A percentile compares a stretch with the other conserved stretches of the same genome.
Evolutionary conservation across 345 rosid genomes (phyloP).

Genomic region (Diplotaxis tenuifolia): DNA sequence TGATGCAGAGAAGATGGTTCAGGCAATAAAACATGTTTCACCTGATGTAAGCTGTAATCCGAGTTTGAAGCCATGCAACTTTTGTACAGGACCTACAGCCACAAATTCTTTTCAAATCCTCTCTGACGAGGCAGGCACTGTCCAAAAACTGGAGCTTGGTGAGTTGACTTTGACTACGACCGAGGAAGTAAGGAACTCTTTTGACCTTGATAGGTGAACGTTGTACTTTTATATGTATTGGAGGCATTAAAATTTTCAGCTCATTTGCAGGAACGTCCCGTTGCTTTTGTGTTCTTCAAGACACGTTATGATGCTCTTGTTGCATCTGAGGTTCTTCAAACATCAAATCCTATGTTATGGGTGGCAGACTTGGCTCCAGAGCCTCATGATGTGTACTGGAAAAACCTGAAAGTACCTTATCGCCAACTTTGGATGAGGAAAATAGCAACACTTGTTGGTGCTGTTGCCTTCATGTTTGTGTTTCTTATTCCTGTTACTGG

Average conservation of each 20-base stretch:
- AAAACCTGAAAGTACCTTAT: slow-evolving; percentile 76
- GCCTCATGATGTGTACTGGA: slow-evolving; percentile 90
- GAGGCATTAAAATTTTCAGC: slow-evolving; percentile 9
- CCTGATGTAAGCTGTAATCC: slow-evolving; percentile 39
- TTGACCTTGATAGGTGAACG: slow-evolving; percentile 23
- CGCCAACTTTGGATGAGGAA: slow-evolving; percentile 86
- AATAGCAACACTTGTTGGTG: slow-evolving; percentile 58
- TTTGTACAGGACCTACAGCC: slow-evolving; percentile 47
- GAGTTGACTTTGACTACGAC: slow-evolving; percentile 42
- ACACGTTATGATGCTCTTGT: slow-evolving; percentile 81
- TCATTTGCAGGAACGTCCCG: slow-evolving; percentile 70
- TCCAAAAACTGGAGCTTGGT: slow-evolving; percentile 30
- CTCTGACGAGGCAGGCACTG: slow-evolving; percentile 40
- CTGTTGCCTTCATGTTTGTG: slow-evolving; percentile 67
- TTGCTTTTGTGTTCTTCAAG: slow-evolving; percentile 91
- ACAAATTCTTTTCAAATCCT: slow-evolving; percentile 60
- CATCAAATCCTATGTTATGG: slow-evolving; percentile 94
- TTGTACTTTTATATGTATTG: neutral
- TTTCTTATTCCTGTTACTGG: slow-evolving; percentile 76
- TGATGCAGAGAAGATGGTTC: slow-evolving; percentile 69
- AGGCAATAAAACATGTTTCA: slow-evolving; percentile 46
- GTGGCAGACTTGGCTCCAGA: slow-evolving; percentile 88
- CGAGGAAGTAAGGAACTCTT: slow-evolving; percentile 54
- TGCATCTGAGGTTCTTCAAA: slow-evolving; percentile 77
- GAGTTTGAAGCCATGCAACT: slow-evolving; percentile 45